phyloP scores from a whole-genome alignment of 148 eudicot species.

The Bassia scoparia region DNA sequence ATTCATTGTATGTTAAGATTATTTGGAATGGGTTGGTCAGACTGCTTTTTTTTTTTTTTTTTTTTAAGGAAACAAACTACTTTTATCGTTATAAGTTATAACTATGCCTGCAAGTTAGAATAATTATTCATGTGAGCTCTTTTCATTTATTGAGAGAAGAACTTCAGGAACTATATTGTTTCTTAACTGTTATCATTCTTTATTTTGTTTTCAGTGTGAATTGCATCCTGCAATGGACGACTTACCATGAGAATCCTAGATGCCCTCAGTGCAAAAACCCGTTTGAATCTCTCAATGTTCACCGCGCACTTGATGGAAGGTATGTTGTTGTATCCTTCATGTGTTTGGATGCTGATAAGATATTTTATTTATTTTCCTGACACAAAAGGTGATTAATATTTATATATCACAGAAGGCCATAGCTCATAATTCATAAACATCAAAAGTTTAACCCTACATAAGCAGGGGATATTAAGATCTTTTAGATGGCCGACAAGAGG shows the following conservation, averaged over 20 bases:
- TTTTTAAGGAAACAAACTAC: background rate
- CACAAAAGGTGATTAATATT: too few species aligned
- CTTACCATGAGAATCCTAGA: conserved; percentile 69
- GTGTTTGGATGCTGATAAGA: background rate
- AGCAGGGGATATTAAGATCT: too few species aligned
- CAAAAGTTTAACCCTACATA: too few species aligned
- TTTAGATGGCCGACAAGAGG: too few species aligned
- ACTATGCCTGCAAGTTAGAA: too few species aligned
- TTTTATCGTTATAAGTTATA: background rate
- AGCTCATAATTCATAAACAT: too few species aligned
- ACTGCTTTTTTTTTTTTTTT: background rate
- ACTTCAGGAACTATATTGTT: background rate
- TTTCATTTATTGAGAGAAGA: background rate
- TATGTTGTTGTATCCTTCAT: conserved; percentile 16
- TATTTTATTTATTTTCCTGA: too few species aligned
- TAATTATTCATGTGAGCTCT: too few species aligned
- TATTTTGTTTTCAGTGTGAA: conserved; percentile 48
- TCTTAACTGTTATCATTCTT: background rate
- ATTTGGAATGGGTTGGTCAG: background rate
- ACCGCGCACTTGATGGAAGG: conserved; percentile 90
- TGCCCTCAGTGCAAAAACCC: conserved; percentile 95
- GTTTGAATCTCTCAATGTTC: conserved; percentile 66
- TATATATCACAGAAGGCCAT: too few species aligned
- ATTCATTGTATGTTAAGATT: background rate
- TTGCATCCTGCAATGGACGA: conserved; percentile 89